A percentile compares a stretch with the other conserved stretches of the same genome.
Conservation (phyloP, 441 rosid species). For the Pelargonium cotyledonis region DNA sequence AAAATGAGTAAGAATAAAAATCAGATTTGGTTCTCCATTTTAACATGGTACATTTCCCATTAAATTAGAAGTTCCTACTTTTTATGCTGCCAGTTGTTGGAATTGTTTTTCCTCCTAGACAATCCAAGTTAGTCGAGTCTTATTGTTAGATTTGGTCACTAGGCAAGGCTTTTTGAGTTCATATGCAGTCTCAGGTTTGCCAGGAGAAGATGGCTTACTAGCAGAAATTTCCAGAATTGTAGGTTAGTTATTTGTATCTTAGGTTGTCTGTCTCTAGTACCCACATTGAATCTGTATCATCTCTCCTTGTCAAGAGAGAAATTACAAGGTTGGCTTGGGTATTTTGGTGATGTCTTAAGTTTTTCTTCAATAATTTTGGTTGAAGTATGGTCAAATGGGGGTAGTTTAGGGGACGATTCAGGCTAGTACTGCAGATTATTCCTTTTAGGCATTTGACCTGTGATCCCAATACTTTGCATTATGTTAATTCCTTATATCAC, state of each 20-base stretch:
- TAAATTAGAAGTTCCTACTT: not conserved
- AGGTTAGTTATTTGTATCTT: not conserved
- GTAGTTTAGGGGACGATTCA: not conserved
- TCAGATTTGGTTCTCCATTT: not conserved
- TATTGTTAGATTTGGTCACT: not conserved
- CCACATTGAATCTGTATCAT: not conserved
- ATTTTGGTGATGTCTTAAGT: not conserved
- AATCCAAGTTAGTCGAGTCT: not conserved
- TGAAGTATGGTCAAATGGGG: not conserved
- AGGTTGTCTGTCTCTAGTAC: not conserved
- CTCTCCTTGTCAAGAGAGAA: not conserved
- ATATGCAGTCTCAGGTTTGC: not conserved
- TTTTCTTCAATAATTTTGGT: not conserved
- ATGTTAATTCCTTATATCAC: too few species aligned
- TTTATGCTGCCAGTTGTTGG: not conserved
- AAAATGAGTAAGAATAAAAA: not conserved
- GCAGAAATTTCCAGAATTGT: constrained; percentile 1
- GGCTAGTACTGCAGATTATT: not conserved
- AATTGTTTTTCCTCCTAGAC: constrained; percentile 1
- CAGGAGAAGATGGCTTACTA: not conserved
- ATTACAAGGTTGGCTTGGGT: not conserved
- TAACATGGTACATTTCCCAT: not conserved
- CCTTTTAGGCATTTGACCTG: not conserved
- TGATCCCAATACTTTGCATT: not conserved
- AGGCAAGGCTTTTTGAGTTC: not conserved